phyloP scores from a whole-genome alignment of 345 rosid genomes.

The Salix purpurea region DNA sequence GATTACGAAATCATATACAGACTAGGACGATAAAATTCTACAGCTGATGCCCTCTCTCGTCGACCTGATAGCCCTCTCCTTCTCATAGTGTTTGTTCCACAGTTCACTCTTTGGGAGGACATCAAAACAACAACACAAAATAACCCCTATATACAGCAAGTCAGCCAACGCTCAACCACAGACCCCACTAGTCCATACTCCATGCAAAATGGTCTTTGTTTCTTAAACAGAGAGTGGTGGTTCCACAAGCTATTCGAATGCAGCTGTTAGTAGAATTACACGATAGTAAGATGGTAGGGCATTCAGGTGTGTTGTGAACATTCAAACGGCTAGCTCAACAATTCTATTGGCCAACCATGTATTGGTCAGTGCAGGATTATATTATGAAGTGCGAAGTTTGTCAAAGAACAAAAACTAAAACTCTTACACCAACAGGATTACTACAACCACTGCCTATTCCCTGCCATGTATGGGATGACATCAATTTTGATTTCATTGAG shows the following conservation, averaged over 20 bases:
- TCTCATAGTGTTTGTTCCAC: neutral
- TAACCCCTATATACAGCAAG: neutral
- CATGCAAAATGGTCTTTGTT: neutral
- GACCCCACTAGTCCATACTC: neutral
- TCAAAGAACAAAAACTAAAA: neutral
- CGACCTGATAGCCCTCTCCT: neutral
- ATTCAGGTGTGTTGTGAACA: no score
- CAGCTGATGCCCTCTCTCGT: no score
- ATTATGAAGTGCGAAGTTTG: neutral
- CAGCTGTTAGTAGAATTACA: no score
- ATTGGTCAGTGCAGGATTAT: no score
- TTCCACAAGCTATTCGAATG: neutral
- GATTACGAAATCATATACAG: no score
- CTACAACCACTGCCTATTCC: neutral
- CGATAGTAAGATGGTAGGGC: no score
- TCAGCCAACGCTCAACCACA: neutral
- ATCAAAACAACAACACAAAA: no score
- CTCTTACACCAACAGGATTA: neutral
- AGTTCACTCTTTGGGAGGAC: neutral
- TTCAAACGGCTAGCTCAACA: no score
- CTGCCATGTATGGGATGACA: neutral
- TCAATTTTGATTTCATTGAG: no score
- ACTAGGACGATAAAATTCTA: no score
- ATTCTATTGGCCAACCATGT: neutral
- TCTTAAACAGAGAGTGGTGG: neutral